Evolutionary conservation across 768 basidiomycete species (phyloP), one percentile per base, ranked within the genome.

Genomic region (Exidia glandulosa): DNA sequence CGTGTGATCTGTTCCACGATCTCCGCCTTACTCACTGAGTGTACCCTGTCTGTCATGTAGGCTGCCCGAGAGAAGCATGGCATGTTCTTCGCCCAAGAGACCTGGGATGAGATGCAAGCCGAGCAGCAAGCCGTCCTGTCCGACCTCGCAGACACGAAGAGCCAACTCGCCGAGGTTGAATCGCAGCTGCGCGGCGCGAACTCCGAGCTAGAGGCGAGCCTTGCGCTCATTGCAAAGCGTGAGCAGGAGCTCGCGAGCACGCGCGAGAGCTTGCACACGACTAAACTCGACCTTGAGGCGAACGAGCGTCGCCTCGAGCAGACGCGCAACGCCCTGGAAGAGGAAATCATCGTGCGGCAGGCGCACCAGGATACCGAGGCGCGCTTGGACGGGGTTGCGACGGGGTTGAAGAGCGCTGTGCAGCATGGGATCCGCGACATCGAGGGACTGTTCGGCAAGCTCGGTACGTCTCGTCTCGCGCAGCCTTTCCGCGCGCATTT

Each of bases 31-130:
- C 36, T n/a, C 30, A 25, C 29, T 25, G 19, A 9, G 4, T n/a
- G 6, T 16, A 57, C 27, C 14, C 45, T 2, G 2, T 19, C n/a
- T n/a, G n/a, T n/a, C n/a, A n/a, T 64, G 1, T 58, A 74, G 64
- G 94, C 96, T 6, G 89, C 94, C 5, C 81, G 94, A 36, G 94
- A 96, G 72, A 95, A 95, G 79, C 94, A 95, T 66, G 96, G 96
- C 7, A 90, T 97, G 34, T 96, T 87, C 71, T 87, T 98, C 70
- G 87, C 91, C 0, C 85, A 90, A 65, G 94, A 97, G 65, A 86
- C 84, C 2, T 97, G 93, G 93, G 82, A 80, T 54, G 86, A 94
- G 69, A 80, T 95, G 73, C 82, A 73, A 7, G 75, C 77, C 2
- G 90, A 92, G 67, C 85, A 91, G 62, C 88, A 92, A 65, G 74